Conservation (phyloP, 257 asterid genomes). For the Solanum paucissectum region DNA sequence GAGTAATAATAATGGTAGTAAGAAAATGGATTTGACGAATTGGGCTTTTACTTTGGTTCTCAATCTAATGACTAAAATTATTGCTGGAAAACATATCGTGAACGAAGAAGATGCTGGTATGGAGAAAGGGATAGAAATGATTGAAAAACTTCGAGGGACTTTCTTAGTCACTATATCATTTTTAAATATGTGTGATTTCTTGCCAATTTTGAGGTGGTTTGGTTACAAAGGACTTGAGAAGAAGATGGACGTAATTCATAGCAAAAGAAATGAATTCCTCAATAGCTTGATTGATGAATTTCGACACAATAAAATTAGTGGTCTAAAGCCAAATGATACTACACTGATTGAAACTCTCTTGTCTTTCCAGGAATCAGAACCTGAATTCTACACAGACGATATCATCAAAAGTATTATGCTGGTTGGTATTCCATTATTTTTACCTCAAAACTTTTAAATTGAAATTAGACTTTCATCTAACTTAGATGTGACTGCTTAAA, state of each 20-base stretch:
- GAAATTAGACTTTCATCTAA: not conserved
- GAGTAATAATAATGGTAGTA: not conserved
- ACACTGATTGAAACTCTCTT: slow-evolving; percentile 22
- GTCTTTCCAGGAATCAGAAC: slow-evolving; percentile 31
- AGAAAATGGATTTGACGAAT: slow-evolving; percentile 1
- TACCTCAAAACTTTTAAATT: not conserved
- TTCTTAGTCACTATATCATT: slow-evolving; percentile 6
- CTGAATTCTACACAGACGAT: slow-evolving; percentile 43
- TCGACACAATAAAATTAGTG: not conserved
- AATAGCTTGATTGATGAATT: slow-evolving; percentile 22
- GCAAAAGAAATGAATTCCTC: slow-evolving; percentile 29
- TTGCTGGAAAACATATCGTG: slow-evolving; percentile 26
- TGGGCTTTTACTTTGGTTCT: slow-evolving; percentile 20
- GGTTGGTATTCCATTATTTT: slow-evolving; percentile 16
- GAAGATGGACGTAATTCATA: slow-evolving; percentile 3
- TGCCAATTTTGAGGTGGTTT: slow-evolving; percentile 37
- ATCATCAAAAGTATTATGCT: slow-evolving; percentile 27
- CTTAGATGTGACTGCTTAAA: not conserved
- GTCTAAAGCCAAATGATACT: not conserved
- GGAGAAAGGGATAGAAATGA: slow-evolving; percentile 19
- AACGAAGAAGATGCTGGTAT: slow-evolving; percentile 21
- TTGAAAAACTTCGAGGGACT: slow-evolving; percentile 9
- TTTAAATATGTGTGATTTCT: slow-evolving; percentile 2
- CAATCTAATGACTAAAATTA: slow-evolving; percentile 21
- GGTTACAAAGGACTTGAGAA: slow-evolving; percentile 44